Evolutionary conservation across 768 basidiomycete species (phyloP).

Genomic region (Solioccasus polychromus): DNA sequence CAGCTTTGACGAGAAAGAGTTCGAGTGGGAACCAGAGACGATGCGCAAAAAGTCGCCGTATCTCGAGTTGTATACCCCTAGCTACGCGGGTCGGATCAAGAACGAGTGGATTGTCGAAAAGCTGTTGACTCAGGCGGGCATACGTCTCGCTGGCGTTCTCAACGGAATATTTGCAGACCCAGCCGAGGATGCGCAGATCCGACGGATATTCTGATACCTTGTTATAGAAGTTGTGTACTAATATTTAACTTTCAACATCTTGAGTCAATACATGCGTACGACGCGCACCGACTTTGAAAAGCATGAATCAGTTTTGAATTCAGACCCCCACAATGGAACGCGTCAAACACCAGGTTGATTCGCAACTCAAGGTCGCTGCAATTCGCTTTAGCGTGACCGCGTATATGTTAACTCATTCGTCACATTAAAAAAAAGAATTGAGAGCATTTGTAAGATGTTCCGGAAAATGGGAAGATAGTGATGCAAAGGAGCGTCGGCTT

Average conservation of each 20-base stretch:
- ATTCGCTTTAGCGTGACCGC: slow-evolving; percentile 55
- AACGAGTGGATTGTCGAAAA: slow-evolving; percentile 73
- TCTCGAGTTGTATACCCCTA: slow-evolving; percentile 77
- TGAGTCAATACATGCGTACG: too few relatives aligned
- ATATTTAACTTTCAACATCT: too few relatives aligned
- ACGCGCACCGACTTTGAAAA: slow-evolving; percentile 65
- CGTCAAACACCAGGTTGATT: slow-evolving; percentile 83
- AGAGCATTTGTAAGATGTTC: slow-evolving; percentile 89
- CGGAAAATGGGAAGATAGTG: slow-evolving; percentile 95
- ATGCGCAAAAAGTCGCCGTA: slow-evolving; percentile 30
- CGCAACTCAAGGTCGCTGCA: slow-evolving; percentile 82
- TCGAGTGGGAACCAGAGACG: too few relatives aligned
- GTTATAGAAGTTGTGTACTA: too few relatives aligned
- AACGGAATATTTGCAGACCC: slow-evolving; percentile 61
- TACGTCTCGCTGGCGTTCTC: slow-evolving; percentile 79
- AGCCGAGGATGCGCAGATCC: not conserved
- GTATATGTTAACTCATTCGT: not conserved
- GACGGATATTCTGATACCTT: too few relatives aligned
- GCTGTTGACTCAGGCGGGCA: slow-evolving; percentile 77
- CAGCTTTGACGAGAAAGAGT: too few relatives aligned
- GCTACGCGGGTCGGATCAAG: slow-evolving; percentile 70
- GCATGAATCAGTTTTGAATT: too few relatives aligned
- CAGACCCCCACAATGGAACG: slow-evolving; percentile 89
- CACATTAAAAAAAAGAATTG: slow-evolving; percentile 21
- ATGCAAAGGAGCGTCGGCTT: slow-evolving; percentile 88